Conservation (phyloP, 768 basidiomycete genomes). For the Calocera cornea region DNA sequence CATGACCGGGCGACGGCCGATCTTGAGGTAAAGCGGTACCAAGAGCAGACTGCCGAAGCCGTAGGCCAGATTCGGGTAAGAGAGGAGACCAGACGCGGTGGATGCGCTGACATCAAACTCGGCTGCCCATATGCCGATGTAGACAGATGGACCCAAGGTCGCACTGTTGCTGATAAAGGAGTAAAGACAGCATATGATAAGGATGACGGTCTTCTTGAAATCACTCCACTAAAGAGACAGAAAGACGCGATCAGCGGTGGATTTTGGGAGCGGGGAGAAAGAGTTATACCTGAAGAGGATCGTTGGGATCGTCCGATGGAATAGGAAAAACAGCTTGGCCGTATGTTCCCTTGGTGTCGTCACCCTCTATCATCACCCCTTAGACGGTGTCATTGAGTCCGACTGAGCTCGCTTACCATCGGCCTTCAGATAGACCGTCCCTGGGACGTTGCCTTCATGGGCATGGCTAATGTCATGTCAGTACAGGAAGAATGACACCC, state of each 20-base stretch:
- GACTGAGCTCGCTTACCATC: not conserved
- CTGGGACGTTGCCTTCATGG: slow-evolving; percentile 9
- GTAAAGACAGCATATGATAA: slow-evolving; percentile 7
- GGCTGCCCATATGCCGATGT: slow-evolving; percentile 7
- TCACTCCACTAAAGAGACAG: not conserved
- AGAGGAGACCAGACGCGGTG: slow-evolving; percentile 5
- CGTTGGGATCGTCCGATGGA: slow-evolving; percentile 8
- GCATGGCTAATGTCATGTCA: not conserved
- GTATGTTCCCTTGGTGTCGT: slow-evolving; percentile 4
- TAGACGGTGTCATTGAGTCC: not conserved
- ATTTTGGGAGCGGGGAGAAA: not conserved
- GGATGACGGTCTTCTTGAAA: slow-evolving; percentile 6
- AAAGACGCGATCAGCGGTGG: not conserved
- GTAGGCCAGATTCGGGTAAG: slow-evolving; percentile 6
- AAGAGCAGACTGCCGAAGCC: slow-evolving; percentile 7
- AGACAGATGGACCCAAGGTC: slow-evolving; percentile 3
- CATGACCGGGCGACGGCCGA: slow-evolving; percentile 8
- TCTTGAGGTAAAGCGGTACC: slow-evolving; percentile 6
- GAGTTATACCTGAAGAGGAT: slow-evolving; percentile 1
- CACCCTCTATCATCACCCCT: not conserved
- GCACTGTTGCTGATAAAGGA: slow-evolving; percentile 7
- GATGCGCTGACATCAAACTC: not conserved
- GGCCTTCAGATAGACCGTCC: slow-evolving; percentile 8
- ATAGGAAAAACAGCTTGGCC: slow-evolving; percentile 9
- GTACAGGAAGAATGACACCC: not conserved